Conservation (phyloP, 371 early-diverging fungal species). For the Haplosporangium sp. region DNA sequence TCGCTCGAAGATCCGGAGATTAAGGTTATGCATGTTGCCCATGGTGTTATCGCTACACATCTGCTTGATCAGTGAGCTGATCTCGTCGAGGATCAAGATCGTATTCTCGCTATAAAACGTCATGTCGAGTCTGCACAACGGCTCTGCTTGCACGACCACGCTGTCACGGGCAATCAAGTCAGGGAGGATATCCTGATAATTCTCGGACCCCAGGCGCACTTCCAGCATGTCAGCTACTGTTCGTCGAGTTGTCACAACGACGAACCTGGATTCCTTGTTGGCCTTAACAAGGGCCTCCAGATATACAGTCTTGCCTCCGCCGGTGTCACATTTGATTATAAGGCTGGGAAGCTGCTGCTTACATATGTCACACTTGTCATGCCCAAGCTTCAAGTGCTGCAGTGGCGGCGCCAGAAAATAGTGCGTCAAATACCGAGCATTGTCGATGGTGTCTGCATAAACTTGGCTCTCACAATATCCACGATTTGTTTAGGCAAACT, state of each 20-base stretch:
- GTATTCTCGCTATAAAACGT: conserved; percentile 5
- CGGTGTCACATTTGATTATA: conserved; percentile 19
- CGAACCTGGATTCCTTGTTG: conserved; percentile 12
- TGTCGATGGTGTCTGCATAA: neutral
- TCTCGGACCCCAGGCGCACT: conserved; percentile 1
- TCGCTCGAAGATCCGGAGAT: too few species aligned
- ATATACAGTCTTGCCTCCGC: conserved; percentile 16
- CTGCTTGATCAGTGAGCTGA: too few species aligned
- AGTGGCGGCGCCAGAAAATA: conserved; percentile 4
- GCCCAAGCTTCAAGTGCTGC: conserved; percentile 7
- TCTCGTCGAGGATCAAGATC: conserved; percentile 2
- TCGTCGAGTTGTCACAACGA: neutral
- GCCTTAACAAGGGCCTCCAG: conserved; percentile 3
- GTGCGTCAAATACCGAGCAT: conserved; percentile 12
- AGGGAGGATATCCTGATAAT: conserved; percentile 3
- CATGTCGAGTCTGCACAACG: conserved; percentile 6
- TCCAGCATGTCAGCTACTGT: conserved; percentile 17
- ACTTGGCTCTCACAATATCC: too few species aligned
- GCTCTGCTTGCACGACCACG: conserved; percentile 6
- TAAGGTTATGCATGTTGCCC: too few species aligned
- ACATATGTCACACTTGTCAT: conserved; percentile 3
- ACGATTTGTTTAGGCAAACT: too few species aligned
- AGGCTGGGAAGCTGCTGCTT: conserved; percentile 18
- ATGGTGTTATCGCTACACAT: too few species aligned
- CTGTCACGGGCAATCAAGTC: conserved; percentile 13